A percentile compares a stretch with the other conserved stretches of the same genome.
Conservation (phyloP, 345 rosid genomes). For the Passiflora organensis region DNA sequence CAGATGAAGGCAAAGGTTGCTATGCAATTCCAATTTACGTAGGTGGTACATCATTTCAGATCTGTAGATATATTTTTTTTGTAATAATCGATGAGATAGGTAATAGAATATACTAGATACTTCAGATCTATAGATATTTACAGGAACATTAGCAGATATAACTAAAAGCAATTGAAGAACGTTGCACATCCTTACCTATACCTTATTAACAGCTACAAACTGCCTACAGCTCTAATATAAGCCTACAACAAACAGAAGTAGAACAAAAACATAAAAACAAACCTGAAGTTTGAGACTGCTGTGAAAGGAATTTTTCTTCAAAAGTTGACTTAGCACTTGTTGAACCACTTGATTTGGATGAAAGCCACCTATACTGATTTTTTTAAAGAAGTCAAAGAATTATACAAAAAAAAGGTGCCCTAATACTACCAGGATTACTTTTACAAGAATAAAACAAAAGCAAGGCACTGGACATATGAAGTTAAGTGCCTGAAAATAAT, state of each 20-base stretch:
- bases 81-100: no score
- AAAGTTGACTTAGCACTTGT: slow-evolving; percentile 65
- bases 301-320: slow-evolving; percentile 95
- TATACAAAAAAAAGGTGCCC: background rate
- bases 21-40: no score
- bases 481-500: no score
- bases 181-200: background rate
- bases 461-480: no score
- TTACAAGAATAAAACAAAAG: no score
- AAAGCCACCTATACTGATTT: slow-evolving; percentile 98
- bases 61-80: no score
- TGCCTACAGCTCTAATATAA: background rate
- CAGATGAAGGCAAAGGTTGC: background rate
- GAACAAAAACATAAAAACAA: slow-evolving; percentile 3
- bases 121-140: no score
- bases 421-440: background rate
- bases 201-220: background rate
- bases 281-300: slow-evolving; percentile 95
- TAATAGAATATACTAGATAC: no score
- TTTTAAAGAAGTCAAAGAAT: slow-evolving; percentile 19
- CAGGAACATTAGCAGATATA: no score
- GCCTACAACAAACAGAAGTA: background rate
- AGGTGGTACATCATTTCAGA: no score
- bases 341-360: slow-evolving; percentile 67
- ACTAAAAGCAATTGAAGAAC: no score